A percentile compares a stretch with the other conserved stretches of the same genome.
Evolutionary conservation across 2,329 filamentous ascomycete genomes (phyloP).

Genomic region (Didymella pomorum): DNA sequence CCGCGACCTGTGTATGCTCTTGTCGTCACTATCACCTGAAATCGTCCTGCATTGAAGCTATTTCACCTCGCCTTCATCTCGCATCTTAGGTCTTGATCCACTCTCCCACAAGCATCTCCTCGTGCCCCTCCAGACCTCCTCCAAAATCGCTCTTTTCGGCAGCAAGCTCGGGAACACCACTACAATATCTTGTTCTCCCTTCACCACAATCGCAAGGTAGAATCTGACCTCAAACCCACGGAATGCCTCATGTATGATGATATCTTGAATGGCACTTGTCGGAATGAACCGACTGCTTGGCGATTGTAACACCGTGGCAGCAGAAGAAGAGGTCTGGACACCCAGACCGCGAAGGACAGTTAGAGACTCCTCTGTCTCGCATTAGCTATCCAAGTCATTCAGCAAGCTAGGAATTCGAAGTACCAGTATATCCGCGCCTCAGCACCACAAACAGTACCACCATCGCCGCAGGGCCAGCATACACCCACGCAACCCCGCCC

Average conservation of each 20-base stretch:
- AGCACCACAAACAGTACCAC: conserved; percentile 56
- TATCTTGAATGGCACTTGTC: conserved; percentile 88
- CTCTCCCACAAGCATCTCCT: conserved; percentile 81
- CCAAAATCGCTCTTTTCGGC: conserved; percentile 76
- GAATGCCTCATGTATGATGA: conserved; percentile 95
- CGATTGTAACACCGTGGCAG: conserved; percentile 70
- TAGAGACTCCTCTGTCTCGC: conserved; percentile 75
- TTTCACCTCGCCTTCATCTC: too few species aligned
- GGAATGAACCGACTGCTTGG: conserved; percentile 81
- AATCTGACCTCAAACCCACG: conserved; percentile 88
- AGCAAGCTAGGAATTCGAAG: conserved; percentile 14
- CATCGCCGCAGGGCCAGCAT: conserved; percentile 51
- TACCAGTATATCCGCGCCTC: conserved; percentile 61
- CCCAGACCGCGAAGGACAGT: conserved; percentile 88
- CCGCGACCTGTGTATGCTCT: too few species aligned
- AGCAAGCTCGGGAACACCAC: conserved; percentile 92
- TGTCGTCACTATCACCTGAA: too few species aligned
- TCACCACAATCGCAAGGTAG: conserved; percentile 88
- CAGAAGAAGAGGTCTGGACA: conserved; percentile 82
- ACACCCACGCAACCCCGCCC: conserved; percentile 53
- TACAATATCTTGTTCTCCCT: conserved; percentile 85
- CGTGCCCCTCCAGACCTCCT: conserved; percentile 88
- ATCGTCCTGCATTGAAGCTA: too few species aligned
- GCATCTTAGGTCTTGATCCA: neutral
- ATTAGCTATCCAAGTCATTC: neutral